These are phyloP conservation scores for Amaranthus tricolor DNA, from an alignment of 179 eudicot species.

Conservation along the genomic window DNA sequence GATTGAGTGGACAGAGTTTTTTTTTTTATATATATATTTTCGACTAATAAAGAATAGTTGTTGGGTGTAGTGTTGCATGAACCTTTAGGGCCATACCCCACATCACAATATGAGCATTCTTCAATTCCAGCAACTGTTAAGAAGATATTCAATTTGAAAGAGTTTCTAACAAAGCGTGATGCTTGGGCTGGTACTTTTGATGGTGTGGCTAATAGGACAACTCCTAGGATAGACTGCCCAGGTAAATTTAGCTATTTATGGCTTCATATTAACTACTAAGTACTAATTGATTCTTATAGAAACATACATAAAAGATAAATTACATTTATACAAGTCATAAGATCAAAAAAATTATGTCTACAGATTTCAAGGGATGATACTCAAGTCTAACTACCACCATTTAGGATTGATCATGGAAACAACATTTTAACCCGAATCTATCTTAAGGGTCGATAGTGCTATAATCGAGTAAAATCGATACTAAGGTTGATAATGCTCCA, in stretches of 20 bases:
- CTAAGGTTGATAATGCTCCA: too few species aligned
- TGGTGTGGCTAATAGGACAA: constrained; percentile 42
- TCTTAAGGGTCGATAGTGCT: too few species aligned
- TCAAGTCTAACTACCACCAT: not conserved
- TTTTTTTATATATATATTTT: not conserved
- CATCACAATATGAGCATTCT: constrained; percentile 86
- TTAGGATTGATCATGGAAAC: not conserved
- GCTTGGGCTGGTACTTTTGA: constrained; percentile 96
- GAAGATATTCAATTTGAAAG: constrained; percentile 68
- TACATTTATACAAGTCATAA: not conserved
- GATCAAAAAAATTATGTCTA: too few species aligned
- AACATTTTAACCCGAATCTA: too few species aligned
- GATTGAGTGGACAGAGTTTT: not conserved
- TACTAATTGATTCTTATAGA: too few species aligned
- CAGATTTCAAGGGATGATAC: not conserved
- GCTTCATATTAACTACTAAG: too few species aligned
- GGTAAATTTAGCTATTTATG: constrained; percentile 32
- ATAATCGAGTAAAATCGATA: too few species aligned
- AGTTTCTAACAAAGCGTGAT: constrained; percentile 71
- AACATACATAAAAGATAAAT: not conserved
- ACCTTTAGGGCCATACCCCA: constrained; percentile 66
- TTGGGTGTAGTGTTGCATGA: constrained; percentile 59
- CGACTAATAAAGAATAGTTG: not conserved
- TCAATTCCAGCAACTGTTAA: constrained; percentile 90
- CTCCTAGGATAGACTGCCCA: constrained; percentile 83